A percentile compares a stretch with the other conserved stretches of the same genome.
These are phyloP conservation scores for Escallonia herrerae DNA, from an alignment of 129 eudicot genomes.

Conservation along the genomic window DNA sequence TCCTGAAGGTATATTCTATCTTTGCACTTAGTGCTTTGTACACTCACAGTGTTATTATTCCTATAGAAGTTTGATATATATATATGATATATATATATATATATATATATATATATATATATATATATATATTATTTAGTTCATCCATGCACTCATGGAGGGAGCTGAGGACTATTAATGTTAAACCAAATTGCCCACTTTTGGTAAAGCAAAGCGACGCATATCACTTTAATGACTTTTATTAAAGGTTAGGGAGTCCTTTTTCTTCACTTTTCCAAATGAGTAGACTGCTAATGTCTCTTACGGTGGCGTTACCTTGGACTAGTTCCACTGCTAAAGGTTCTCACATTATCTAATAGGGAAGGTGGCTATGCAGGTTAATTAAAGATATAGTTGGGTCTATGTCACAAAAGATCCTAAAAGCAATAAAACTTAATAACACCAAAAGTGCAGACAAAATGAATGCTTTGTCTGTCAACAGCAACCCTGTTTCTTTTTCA, in stretches of 20 bases:
- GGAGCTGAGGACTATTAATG: too few species aligned
- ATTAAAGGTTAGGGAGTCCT: background rate
- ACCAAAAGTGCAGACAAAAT: slow-evolving; percentile 3
- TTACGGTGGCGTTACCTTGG: background rate
- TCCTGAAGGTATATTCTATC: too few species aligned
- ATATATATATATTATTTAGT: too few species aligned
- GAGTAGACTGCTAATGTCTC: background rate
- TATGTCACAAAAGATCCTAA: background rate
- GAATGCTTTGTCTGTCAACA: background rate
- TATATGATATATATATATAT: too few species aligned
- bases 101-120: too few species aligned
- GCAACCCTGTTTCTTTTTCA: background rate
- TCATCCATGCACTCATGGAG: background rate
- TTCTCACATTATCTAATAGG: too few species aligned
- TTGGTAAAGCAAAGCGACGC: background rate
- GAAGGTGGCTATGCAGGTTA: background rate
- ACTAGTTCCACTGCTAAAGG: too few species aligned
- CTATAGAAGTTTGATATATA: too few species aligned
- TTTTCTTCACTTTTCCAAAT: background rate
- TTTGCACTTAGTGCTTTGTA: too few species aligned
- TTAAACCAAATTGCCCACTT: background rate
- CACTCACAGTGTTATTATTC: too few species aligned
- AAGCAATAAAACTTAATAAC: background rate
- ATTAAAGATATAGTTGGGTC: background rate
- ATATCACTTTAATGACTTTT: background rate